phyloP scores from a whole-genome alignment of 371 early-diverging fungal genomes.

The Choanephora cucurbitarum region DNA sequence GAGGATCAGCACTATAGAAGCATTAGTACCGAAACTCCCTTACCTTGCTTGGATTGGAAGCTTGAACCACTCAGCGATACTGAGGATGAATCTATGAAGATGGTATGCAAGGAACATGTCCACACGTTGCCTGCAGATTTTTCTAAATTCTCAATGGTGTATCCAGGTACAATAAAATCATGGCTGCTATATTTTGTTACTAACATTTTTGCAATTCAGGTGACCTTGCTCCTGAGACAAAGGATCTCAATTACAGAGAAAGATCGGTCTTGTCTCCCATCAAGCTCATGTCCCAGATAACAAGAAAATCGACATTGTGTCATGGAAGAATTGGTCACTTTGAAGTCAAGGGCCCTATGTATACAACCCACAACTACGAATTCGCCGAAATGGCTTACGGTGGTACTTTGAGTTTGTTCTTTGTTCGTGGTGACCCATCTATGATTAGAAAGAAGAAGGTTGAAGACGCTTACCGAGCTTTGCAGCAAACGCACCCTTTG shows the following conservation, averaged over 20 bases:
- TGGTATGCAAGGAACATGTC: neutral
- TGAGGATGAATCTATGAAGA: neutral
- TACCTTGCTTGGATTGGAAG: constrained; percentile 7
- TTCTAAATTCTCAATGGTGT: neutral
- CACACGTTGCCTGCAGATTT: neutral
- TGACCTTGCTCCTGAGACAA: neutral
- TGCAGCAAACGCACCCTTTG: neutral
- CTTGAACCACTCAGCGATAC: neutral
- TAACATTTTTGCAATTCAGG: too few relatives aligned
- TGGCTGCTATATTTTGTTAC: neutral
- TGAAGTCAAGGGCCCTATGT: neutral
- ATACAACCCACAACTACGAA: constrained; percentile 9
- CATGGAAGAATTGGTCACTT: constrained; percentile 9
- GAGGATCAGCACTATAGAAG: constrained; percentile 5
- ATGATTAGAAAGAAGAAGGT: neutral
- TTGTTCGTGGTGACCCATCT: neutral
- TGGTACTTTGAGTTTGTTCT: constrained; percentile 5
- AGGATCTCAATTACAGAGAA: constrained; percentile 11
- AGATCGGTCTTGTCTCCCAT: constrained; percentile 7
- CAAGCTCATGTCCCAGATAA: constrained; percentile 10
- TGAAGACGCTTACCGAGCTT: neutral
- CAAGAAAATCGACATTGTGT: neutral
- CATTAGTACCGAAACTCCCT: neutral
- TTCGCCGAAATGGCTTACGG: constrained; percentile 11
- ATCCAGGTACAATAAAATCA: neutral